phyloP scores from a whole-genome alignment of 768 basidiomycete genomes.

The Agaricus sinodeliciosus region DNA sequence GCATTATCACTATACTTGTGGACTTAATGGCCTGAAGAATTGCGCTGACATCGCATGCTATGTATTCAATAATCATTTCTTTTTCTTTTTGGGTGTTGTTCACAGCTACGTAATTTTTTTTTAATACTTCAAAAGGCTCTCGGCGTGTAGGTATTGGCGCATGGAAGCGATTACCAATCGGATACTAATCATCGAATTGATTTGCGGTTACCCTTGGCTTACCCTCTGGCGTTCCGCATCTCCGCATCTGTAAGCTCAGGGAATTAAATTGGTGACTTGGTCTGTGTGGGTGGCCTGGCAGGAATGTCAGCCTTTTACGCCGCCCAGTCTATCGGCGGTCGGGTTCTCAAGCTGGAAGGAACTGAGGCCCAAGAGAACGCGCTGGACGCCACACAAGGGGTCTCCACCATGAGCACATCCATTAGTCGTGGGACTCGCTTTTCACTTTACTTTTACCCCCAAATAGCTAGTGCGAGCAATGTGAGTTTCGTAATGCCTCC shows the following conservation, averaged over 20 bases:
- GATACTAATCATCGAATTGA: not conserved
- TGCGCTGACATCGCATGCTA: not conserved
- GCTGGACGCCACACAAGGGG: constrained; percentile 2
- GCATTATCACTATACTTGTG: constrained; percentile 86
- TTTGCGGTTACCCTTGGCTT: not conserved
- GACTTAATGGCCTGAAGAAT: constrained; percentile 55
- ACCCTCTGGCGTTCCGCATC: not conserved
- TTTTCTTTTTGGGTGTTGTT: not conserved
- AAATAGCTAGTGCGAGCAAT: not conserved
- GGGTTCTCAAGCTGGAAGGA: not conserved
- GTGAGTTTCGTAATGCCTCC: constrained; percentile 1
- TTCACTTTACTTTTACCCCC: not conserved
- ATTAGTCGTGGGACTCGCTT: not conserved
- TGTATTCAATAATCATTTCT: not conserved
- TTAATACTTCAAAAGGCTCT: not conserved
- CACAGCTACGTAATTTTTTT: not conserved
- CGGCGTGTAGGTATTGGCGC: too few relatives aligned
- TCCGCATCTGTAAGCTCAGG: not conserved
- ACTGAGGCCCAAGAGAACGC: not conserved
- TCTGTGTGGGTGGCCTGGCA: not conserved
- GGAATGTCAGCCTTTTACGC: constrained; percentile 6
- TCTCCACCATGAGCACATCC: not conserved
- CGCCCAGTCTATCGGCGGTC: constrained; percentile 7
- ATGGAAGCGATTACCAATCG: not conserved
- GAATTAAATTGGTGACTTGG: not conserved